Percentiles rank a stretch among this genome's conserved stretches.
Conservation (phyloP, 805 yeast species). For the Kuraishia capsulata region DNA sequence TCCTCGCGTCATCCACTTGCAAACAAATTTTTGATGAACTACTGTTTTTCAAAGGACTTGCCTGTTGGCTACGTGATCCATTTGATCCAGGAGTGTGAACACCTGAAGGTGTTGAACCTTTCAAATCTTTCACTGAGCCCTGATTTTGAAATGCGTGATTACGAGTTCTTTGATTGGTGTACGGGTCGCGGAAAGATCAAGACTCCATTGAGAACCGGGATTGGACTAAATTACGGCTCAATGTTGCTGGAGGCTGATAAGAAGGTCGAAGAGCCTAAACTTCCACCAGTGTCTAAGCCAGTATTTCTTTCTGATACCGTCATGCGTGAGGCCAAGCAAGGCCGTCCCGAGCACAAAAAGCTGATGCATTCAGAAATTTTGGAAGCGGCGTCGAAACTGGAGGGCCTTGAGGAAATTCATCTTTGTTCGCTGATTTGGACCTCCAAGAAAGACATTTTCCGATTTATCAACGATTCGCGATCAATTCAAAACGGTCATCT, state of each 20-base stretch:
- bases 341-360: not conserved
- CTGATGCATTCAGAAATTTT: not conserved
- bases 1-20: conserved; percentile 47
- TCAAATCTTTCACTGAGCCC: conserved; percentile 51
- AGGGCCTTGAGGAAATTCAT: not conserved
- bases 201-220: not conserved
- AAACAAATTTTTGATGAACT: conserved; percentile 51
- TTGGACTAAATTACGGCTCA: conserved; percentile 1
- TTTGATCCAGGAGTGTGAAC: conserved; percentile 57
- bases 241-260: conserved; percentile 2
- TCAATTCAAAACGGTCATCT: not conserved
- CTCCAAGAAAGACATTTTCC: conserved; percentile 1
- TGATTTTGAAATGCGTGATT: conserved; percentile 49
- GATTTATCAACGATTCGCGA: not conserved
- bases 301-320: conserved; percentile 1
- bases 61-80: conserved; percentile 75
- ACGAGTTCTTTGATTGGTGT: conserved; percentile 24
- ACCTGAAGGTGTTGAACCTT: conserved; percentile 46
- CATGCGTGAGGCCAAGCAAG: not conserved
- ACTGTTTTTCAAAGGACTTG: conserved; percentile 60
- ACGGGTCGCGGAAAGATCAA: conserved; percentile 2
- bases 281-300: not conserved
- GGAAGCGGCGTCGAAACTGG: not conserved
- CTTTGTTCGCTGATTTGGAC: conserved; percentile 4
- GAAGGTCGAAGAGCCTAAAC: not conserved